phyloP scores from a whole-genome alignment of 2,329 filamentous ascomycete species.

The Penicillium expansum region DNA sequence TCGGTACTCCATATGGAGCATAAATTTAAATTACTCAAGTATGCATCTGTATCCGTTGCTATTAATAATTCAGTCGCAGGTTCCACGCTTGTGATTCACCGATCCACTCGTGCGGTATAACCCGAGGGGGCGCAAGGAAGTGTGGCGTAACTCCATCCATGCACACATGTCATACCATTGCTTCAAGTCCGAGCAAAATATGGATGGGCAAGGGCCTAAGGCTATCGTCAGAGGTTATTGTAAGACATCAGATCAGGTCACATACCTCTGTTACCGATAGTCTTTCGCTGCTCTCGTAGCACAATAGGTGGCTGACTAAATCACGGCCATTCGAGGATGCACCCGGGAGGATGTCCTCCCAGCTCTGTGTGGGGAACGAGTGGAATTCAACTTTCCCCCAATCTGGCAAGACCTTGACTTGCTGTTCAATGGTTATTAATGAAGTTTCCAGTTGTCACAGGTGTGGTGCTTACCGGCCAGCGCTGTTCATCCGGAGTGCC shows the following conservation, averaged over 20 bases:
- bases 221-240: slow-evolving; percentile 17
- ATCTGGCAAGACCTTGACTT: slow-evolving; percentile 62
- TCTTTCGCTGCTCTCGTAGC: slow-evolving; percentile 67
- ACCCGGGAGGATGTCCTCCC: slow-evolving; percentile 67
- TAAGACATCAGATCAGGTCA: neutral
- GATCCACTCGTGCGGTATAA: slow-evolving; percentile 5
- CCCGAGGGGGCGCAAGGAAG: neutral
- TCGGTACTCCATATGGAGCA: neutral
- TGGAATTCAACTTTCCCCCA: slow-evolving; percentile 85
- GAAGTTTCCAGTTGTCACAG: neutral
- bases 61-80: slow-evolving; percentile 2
- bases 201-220: slow-evolving; percentile 40
- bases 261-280: slow-evolving; percentile 64
- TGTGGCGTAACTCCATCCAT: slow-evolving; percentile 7
- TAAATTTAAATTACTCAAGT: neutral
- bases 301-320: slow-evolving; percentile 66
- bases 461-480: slow-evolving; percentile 68
- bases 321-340: slow-evolving; percentile 59
- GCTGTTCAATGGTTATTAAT: slow-evolving; percentile 25
- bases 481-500: slow-evolving; percentile 76
- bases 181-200: slow-evolving; percentile 31
- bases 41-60: neutral
- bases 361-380: slow-evolving; percentile 64
- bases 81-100: neutral
- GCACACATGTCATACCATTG: neutral